A percentile compares a stretch with the other conserved stretches of the same genome.
These are phyloP conservation scores for Coemansia sp. DNA, from an alignment of 192 early-diverging fungal genomes.

Conservation along the genomic window DNA sequence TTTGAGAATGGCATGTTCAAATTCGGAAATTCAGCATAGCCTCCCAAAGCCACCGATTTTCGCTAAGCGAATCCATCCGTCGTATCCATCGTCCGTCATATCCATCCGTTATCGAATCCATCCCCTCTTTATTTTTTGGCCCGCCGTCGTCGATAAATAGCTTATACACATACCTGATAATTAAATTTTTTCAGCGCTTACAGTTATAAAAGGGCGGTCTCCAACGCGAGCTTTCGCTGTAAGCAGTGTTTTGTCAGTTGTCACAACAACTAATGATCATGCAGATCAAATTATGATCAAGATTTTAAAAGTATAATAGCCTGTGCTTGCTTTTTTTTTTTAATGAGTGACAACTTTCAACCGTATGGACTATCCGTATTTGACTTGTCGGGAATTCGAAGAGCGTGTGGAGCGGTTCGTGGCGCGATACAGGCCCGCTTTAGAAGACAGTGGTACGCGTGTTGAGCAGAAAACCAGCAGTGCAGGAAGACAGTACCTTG, in stretches of 20 bases:
- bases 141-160: background rate
- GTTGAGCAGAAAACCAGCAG: background rate
- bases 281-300: background rate
- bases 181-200: constrained; percentile 9
- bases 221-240: background rate
- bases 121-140: background rate
- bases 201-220: background rate
- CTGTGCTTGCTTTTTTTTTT: background rate
- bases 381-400: constrained; percentile 28
- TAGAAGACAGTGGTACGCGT: background rate
- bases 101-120: constrained; percentile 3
- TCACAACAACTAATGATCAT: background rate
- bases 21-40: background rate
- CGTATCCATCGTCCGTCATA: background rate
- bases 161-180: constrained; percentile 1
- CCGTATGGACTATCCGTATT: constrained; percentile 19
- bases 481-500: background rate
- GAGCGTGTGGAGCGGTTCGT: constrained; percentile 20
- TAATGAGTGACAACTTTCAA: background rate
- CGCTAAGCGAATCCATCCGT: background rate
- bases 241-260: background rate
- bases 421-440: background rate
- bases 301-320: background rate
- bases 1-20: background rate
- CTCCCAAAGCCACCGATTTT: background rate